phyloP scores from a whole-genome alignment of 805 yeast species.

The Saccharomycopsis fibuligera region DNA sequence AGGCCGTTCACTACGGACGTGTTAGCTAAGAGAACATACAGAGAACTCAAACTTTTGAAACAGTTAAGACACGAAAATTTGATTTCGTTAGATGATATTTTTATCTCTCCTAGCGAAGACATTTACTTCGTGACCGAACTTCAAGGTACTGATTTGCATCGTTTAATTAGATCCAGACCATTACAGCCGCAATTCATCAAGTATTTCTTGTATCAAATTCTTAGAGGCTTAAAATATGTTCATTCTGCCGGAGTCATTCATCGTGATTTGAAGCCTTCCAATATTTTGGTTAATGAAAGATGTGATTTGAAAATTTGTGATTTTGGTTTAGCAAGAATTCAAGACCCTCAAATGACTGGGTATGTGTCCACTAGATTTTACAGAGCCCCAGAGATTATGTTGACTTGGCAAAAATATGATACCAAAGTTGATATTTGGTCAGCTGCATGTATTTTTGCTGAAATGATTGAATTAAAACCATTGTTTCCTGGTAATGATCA shows the following conservation, averaged over 20 bases:
- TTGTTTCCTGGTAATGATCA: slow-evolving; percentile 97
- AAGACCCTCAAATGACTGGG: slow-evolving; percentile 99
- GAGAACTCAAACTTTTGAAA: slow-evolving; percentile 89
- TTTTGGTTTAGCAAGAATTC: slow-evolving; percentile 92
- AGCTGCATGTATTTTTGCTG: slow-evolving; percentile 95
- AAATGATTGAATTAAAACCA: slow-evolving; percentile 96
- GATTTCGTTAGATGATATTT: slow-evolving; percentile 88
- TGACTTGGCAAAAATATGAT: slow-evolving; percentile 97
- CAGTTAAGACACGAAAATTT: slow-evolving; percentile 92
- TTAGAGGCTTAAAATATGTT: slow-evolving; percentile 82
- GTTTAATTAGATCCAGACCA: slow-evolving; percentile 86
- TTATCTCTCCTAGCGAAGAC: slow-evolving; percentile 90
- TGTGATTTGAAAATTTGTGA: slow-evolving; percentile 90
- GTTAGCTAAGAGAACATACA: slow-evolving; percentile 90
- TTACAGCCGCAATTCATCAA: slow-evolving; percentile 94
- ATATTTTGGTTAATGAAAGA: slow-evolving; percentile 79
- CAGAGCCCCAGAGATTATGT: slow-evolving; percentile 97
- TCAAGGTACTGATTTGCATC: slow-evolving; percentile 93
- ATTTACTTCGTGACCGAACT: slow-evolving; percentile 93
- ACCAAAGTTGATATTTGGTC: slow-evolving; percentile 98
- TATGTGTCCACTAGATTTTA: slow-evolving; percentile 94
- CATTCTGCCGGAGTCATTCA: slow-evolving; percentile 92
- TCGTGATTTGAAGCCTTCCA: slow-evolving; percentile 80
- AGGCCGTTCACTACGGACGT: slow-evolving; percentile 94
- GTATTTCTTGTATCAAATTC: slow-evolving; percentile 90